Evolutionary conservation across 352 stramenopile species (phyloP), one percentile per base, ranked within the genome.

Genomic region (Lagenidium sp.): DNA sequence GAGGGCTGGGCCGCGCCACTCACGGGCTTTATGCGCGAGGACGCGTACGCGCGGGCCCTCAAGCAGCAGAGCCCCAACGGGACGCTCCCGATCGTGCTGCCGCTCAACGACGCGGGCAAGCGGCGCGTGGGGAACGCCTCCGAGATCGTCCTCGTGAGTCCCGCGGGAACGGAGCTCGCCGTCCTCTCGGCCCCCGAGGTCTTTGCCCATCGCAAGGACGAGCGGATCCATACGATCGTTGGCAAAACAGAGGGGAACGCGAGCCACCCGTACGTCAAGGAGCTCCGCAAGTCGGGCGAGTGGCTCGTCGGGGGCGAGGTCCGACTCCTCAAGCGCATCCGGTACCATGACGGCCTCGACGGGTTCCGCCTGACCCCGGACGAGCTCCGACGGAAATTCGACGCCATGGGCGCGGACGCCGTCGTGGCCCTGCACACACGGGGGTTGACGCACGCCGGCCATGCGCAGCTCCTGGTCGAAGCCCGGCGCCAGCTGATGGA

Each of bases 361-460:
- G 52, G 97, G 60, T 99, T 95, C 68, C 87, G 96, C 23, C 77
- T 98, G 41, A 98, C 96, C 10, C 87, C 90, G 3, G 83, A 49
- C 3, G 95, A 98, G 51, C 60, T 99, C 25, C 87, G 94, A 40
- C 67, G 82, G 25, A 83, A 96, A 55, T 99, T 99, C 55, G 75
- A 97, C 29, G 66, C 82, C 6, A 96, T 98, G 72, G 77, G 85
- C 30, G 95, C 96, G 0, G 96, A 99, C 61, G 96, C 97, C 2
- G 94, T 99, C 21, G 94, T 98, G 35, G 96, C 96, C 19, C 98
- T 99, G 63, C 95, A 99, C 68, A 99, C 96, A n/a, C 71, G 95
- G 38, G 98, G 98, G 60, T 95, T 95, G 25, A 98, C 96, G 11
- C 96, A 99, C 60, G 86, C 95, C 2, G 96, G 95, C 28, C 96